Percentiles rank a stretch among this genome's conserved stretches.
phyloP scores from a whole-genome alignment of 495 filamentous ascomycete genomes.

The Aspergillus heteromorphus region DNA sequence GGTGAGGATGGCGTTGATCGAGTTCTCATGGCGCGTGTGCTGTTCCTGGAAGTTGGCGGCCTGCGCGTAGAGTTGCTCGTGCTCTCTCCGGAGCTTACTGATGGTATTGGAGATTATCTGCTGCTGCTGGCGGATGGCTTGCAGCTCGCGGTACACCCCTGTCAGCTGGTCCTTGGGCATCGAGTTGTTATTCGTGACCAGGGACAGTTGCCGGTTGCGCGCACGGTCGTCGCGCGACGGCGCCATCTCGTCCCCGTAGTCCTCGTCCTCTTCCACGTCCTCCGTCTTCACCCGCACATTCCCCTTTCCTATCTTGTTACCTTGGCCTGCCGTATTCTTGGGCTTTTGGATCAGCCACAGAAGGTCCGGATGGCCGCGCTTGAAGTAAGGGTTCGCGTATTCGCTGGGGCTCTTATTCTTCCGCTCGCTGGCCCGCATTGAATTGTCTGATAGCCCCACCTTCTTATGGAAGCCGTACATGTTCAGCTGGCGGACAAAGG shows the following conservation, averaged over 20 bases:
- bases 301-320: constrained; percentile 45
- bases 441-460: constrained; percentile 93
- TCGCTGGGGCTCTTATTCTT: constrained; percentile 97
- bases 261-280: constrained; percentile 64
- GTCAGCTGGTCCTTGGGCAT: constrained; percentile 75
- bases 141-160: constrained; percentile 71
- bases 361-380: constrained; percentile 84
- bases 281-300: constrained; percentile 60
- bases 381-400: constrained; percentile 95
- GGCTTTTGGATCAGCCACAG: constrained; percentile 98
- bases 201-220: constrained; percentile 36
- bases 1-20: constrained; percentile 94
- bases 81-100: constrained; percentile 70
- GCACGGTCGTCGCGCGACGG: constrained; percentile 32
- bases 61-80: constrained; percentile 84
- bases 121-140: constrained; percentile 78
- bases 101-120: constrained; percentile 76
- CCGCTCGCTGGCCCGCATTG: constrained; percentile 92
- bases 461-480: constrained; percentile 99
- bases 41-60: constrained; percentile 83
- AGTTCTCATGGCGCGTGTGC: constrained; percentile 94
- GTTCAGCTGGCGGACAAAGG: constrained; percentile 95
- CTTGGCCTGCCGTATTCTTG: constrained; percentile 55
- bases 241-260: constrained; percentile 51
- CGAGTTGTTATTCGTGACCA: constrained; percentile 34